phyloP scores from a whole-genome alignment of 768 basidiomycete species.

The Phlegmacium glaucopus region DNA sequence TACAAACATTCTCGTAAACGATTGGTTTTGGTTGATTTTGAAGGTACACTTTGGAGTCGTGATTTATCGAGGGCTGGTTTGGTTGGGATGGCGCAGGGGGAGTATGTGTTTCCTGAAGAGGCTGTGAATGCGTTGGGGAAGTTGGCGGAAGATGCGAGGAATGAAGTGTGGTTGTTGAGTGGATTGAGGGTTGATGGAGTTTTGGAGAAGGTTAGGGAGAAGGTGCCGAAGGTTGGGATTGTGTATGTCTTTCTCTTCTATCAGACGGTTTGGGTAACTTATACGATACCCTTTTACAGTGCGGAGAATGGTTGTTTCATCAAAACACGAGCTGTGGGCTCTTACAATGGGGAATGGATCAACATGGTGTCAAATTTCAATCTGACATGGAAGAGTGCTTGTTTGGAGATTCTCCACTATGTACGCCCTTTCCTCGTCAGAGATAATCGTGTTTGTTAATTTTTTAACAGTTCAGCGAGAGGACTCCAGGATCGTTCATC shows the following conservation, averaged over 20 bases:
- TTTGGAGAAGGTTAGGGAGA: conserved; percentile 58
- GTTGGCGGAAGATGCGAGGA: conserved; percentile 60
- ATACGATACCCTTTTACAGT: conserved; percentile 28
- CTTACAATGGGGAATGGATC: conserved; percentile 53
- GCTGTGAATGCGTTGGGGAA: conserved; percentile 49
- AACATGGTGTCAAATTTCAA: conserved; percentile 80
- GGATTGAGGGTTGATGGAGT: conserved; percentile 63
- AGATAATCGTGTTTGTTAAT: background rate
- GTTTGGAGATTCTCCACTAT: conserved; percentile 81
- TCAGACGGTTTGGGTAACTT: background rate
- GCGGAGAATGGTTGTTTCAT: conserved; percentile 90
- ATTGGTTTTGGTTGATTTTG: conserved; percentile 73
- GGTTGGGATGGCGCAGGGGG: background rate
- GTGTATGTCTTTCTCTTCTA: conserved; percentile 49
- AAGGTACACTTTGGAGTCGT: conserved; percentile 74
- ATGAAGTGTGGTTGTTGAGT: conserved; percentile 82
- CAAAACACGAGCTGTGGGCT: conserved; percentile 41
- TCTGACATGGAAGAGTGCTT: conserved; percentile 76
- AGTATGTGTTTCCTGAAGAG: conserved; percentile 16
- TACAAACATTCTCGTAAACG: conserved; percentile 65
- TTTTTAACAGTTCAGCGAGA: conserved; percentile 72
- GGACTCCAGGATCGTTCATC: conserved; percentile 82
- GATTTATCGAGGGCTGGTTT: conserved; percentile 37
- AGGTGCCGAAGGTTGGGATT: conserved; percentile 68
- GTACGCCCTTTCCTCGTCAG: conserved; percentile 43